Percentiles rank a stretch among this genome's conserved stretches.
Conservation (phyloP, 2,329 filamentous ascomycete genomes). For the Chaetomium strumarium region DNA sequence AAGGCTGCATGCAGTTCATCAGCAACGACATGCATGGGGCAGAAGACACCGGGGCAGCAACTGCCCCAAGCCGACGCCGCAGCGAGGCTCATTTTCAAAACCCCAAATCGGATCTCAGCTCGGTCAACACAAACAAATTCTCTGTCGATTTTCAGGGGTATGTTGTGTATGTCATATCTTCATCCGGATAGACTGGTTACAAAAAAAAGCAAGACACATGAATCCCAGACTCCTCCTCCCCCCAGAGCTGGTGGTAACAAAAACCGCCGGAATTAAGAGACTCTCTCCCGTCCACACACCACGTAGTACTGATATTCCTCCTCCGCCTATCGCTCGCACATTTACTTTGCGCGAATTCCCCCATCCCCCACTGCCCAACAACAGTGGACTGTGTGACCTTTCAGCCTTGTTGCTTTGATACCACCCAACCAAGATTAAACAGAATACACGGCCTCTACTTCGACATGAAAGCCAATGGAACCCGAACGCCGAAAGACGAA, state of each 20-base stretch:
- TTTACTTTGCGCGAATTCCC: neutral
- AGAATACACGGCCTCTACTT: conserved; percentile 13
- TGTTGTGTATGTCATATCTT: conserved; percentile 10
- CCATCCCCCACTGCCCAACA: too few relatives aligned
- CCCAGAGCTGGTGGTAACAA: neutral
- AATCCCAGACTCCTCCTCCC: conserved; percentile 1
- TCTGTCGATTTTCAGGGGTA: neutral
- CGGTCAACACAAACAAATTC: neutral
- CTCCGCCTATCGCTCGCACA: neutral
- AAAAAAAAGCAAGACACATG: neutral
- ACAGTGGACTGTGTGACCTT: neutral
- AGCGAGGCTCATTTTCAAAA: too few relatives aligned
- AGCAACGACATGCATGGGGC: too few relatives aligned
- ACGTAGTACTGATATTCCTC: neutral
- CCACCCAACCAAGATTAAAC: neutral
- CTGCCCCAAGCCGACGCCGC: too few relatives aligned
- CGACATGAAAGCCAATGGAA: conserved; percentile 6
- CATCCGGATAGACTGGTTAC: conserved; percentile 8
- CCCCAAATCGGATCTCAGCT: too few relatives aligned
- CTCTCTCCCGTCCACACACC: neutral
- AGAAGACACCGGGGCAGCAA: too few relatives aligned
- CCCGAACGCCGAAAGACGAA: conserved; percentile 6
- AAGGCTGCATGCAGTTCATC: too few relatives aligned
- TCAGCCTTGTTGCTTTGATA: neutral
- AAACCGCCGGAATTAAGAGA: conserved; percentile 4